These are phyloP conservation scores for Mortierella sp. DNA, from an alignment of 371 early-diverging fungal genomes.

Conservation along the genomic window DNA sequence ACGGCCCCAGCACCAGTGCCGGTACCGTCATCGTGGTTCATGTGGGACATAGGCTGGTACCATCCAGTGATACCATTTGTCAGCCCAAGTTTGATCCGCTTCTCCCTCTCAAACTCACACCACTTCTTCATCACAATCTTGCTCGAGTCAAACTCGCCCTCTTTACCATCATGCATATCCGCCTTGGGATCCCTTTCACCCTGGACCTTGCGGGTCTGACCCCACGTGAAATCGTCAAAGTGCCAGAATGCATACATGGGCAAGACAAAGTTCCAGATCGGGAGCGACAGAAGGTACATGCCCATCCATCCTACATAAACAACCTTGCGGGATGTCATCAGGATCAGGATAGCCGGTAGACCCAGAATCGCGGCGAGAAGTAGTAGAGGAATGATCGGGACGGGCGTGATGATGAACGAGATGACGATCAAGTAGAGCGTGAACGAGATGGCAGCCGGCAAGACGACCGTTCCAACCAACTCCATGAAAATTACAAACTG, in stretches of 20 bases:
- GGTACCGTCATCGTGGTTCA: conserved; percentile 14
- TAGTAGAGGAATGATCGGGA: conserved; percentile 78
- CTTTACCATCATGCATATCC: conserved; percentile 60
- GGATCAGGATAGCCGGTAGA: conserved; percentile 90
- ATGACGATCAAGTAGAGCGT: conserved; percentile 65
- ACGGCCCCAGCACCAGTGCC: conserved; percentile 1
- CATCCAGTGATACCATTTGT: conserved; percentile 50
- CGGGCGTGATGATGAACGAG: conserved; percentile 64
- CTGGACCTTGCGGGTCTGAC: conserved; percentile 92
- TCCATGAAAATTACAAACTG: conserved; percentile 98
- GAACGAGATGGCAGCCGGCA: conserved; percentile 93
- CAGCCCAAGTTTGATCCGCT: conserved; percentile 48
- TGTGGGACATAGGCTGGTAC: conserved; percentile 46
- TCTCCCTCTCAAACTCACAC: conserved; percentile 62
- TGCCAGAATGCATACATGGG: conserved; percentile 99
- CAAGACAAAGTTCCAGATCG: conserved; percentile 97
- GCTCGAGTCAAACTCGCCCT: conserved; percentile 70
- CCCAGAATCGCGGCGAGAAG: conserved; percentile 87
- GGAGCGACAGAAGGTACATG: conserved; percentile 92
- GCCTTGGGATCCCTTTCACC: conserved; percentile 70
- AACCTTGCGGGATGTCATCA: conserved; percentile 87
- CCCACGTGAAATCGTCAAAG: conserved; percentile 99
- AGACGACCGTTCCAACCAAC: conserved; percentile 94
- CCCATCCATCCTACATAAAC: conserved; percentile 97
- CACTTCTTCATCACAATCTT: conserved; percentile 73